Percentiles rank a stretch among this genome's conserved stretches.
Conservation (phyloP, 345 rosid species). For the Crucihimalaya himalaica region DNA sequence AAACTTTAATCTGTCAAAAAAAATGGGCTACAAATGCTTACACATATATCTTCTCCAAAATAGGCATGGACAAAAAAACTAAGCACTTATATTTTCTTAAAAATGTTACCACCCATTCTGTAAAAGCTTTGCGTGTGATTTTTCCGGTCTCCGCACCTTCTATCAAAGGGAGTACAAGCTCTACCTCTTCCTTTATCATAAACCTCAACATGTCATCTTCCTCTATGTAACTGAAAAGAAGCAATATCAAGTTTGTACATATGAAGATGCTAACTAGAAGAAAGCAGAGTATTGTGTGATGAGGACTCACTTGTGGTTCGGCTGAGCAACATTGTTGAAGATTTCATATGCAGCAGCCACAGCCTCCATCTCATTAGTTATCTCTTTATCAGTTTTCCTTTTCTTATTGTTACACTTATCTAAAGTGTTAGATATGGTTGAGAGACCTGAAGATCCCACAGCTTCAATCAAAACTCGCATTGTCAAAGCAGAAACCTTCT, state of each 20-base stretch:
- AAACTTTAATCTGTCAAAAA: conserved; percentile 66
- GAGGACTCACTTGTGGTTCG: conserved; percentile 49
- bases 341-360: conserved; percentile 60
- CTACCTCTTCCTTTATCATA: conserved; percentile 85
- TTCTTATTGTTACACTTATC: conserved; percentile 41
- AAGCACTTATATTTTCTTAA: neutral
- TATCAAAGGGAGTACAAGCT: conserved; percentile 62
- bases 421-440: conserved; percentile 66
- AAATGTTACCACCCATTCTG: conserved; percentile 67
- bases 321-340: conserved; percentile 57
- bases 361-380: conserved; percentile 81
- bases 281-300: neutral
- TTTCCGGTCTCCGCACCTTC: conserved; percentile 56
- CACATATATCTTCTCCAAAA: neutral
- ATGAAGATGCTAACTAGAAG: neutral
- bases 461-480: conserved; percentile 80
- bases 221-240: conserved; percentile 55
- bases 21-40: neutral
- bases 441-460: conserved; percentile 59
- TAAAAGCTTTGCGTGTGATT: conserved; percentile 62
- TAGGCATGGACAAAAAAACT: neutral
- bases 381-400: conserved; percentile 54
- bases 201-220: conserved; percentile 70
- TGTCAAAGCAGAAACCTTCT: conserved; percentile 88
- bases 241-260: neutral